Evolutionary conservation across 164 flowering plant genomes (phyloP).

Genomic region (Tetrastigma voinierianum): DNA sequence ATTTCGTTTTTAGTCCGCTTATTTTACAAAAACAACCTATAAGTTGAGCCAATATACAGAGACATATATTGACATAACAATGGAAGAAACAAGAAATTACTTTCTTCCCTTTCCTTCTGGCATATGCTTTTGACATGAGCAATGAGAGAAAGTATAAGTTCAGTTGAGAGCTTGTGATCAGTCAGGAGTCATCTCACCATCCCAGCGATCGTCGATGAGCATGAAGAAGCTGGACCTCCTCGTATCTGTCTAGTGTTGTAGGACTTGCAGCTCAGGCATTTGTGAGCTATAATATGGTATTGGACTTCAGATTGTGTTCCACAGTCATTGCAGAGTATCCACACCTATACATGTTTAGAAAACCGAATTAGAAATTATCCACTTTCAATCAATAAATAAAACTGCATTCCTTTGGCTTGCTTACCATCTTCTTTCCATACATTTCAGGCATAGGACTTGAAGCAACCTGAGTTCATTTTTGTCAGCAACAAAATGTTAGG

Average conservation of each 20-base stretch:
- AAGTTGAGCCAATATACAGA: too few species aligned
- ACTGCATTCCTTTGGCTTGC: background rate
- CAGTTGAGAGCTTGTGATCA: background rate
- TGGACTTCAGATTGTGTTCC: conserved; percentile 58
- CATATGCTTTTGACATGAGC: too few species aligned
- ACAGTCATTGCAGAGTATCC: conserved; percentile 94
- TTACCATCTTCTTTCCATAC: conserved; percentile 74
- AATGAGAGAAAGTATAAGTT: conserved; percentile 3
- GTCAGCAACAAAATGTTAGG: background rate
- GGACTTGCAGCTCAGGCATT: conserved; percentile 70
- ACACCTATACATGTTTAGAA: conserved; percentile 41
- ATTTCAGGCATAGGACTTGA: conserved; percentile 70
- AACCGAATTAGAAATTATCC: background rate
- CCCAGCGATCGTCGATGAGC: conserved; percentile 35
- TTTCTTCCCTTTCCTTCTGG: too few species aligned
- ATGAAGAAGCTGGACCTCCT: conserved; percentile 47
- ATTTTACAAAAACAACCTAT: too few species aligned
- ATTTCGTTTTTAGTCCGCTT: too few species aligned
- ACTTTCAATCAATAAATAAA: too few species aligned
- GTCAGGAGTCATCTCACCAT: conserved; percentile 16
- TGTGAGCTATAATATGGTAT: conserved; percentile 73
- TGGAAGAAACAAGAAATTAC: too few species aligned
- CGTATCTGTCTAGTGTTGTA: conserved; percentile 81
- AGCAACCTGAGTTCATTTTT: conserved; percentile 50
- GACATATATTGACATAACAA: too few species aligned